These are phyloP conservation scores for Raphanus hybrid DNA, from an alignment of 441 rosid species.

Conservation along the genomic window DNA sequence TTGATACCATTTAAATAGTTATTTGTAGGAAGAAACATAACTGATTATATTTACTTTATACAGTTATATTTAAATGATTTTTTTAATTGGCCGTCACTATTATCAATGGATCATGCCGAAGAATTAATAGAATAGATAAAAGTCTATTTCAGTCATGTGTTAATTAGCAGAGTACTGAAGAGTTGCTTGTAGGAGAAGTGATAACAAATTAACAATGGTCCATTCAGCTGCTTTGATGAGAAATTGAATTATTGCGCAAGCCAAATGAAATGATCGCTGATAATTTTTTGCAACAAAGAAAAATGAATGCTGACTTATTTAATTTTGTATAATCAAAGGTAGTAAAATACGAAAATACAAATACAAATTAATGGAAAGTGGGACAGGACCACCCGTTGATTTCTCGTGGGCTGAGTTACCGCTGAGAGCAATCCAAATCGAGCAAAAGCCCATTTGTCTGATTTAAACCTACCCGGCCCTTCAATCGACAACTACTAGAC, in stretches of 20 bases:
- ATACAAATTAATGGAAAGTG: too few relatives aligned
- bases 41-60: too few relatives aligned
- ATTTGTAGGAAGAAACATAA: too few relatives aligned
- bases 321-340: too few relatives aligned
- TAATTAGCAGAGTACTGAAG: background rate
- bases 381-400: background rate
- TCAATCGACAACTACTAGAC: too few relatives aligned
- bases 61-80: too few relatives aligned
- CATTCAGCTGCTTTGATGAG: constrained; percentile 5
- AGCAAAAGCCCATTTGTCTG: background rate
- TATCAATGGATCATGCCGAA: too few relatives aligned
- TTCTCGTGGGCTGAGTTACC: background rate
- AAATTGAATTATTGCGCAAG: constrained; percentile 32
- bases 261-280: constrained; percentile 27
- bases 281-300: background rate
- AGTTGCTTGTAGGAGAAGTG: constrained; percentile 40
- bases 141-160: background rate
- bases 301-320: too few relatives aligned
- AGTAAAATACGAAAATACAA: background rate
- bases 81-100: too few relatives aligned
- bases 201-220: constrained; percentile 25
- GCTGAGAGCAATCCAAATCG: background rate
- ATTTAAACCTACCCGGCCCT: too few relatives aligned
- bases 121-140: background rate
- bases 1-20: too few relatives aligned